Conservation (phyloP, 352 stramenopile genomes). For the Pythium dissotocum region DNA sequence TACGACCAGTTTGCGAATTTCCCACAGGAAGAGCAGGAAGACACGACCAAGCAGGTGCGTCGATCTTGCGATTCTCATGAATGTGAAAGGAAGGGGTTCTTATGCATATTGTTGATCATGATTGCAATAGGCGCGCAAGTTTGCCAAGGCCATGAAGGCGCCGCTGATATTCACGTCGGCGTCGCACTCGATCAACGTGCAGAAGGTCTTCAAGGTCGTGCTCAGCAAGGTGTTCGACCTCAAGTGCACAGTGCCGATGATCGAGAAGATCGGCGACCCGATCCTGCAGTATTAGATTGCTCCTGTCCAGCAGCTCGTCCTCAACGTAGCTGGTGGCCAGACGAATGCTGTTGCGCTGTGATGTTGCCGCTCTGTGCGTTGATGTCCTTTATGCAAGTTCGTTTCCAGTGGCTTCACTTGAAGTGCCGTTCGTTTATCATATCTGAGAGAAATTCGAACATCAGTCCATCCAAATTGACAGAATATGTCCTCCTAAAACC, state of each 20-base stretch:
- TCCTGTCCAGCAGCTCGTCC: not conserved
- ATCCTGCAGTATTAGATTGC: constrained; percentile 80
- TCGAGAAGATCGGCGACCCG: constrained; percentile 90
- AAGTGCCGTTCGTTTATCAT: constrained; percentile 8
- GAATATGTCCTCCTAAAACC: constrained; percentile 19
- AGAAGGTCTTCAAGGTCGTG: constrained; percentile 96
- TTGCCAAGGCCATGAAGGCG: constrained; percentile 94
- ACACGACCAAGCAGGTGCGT: constrained; percentile 92
- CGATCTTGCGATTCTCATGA: not conserved
- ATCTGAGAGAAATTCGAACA: constrained; percentile 13
- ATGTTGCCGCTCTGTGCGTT: not conserved
- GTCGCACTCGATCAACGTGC: constrained; percentile 94
- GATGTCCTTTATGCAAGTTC: not conserved
- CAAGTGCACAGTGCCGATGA: constrained; percentile 92
- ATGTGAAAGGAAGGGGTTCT: not conserved
- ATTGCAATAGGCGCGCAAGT: constrained; percentile 85
- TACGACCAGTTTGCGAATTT: constrained; percentile 94
- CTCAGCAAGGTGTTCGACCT: constrained; percentile 94
- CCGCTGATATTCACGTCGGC: constrained; percentile 93
- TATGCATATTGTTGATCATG: not conserved
- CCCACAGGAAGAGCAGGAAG: constrained; percentile 89
- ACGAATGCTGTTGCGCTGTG: not conserved
- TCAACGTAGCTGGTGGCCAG: not conserved
- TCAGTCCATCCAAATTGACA: not conserved
- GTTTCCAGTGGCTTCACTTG: not conserved